These are phyloP conservation scores for Pythium phragmiticola DNA, from an alignment of 352 stramenopile species.

Conservation along the genomic window DNA sequence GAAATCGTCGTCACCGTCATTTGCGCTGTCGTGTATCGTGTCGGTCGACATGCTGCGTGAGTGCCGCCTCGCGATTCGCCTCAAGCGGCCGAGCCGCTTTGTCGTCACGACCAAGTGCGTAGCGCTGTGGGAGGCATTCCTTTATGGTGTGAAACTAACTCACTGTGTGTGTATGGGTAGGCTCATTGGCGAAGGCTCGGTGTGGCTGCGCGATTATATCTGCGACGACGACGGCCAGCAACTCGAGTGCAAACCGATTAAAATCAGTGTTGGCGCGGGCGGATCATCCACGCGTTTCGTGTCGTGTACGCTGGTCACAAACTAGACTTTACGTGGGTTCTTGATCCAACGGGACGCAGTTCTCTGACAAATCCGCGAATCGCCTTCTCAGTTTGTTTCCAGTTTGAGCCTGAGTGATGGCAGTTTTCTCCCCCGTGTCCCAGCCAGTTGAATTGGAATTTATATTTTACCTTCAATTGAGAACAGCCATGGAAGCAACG, in stretches of 20 bases:
- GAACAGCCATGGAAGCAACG: too few species aligned
- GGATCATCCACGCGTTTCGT: slow-evolving; percentile 1
- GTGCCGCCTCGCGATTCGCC: slow-evolving; percentile 13
- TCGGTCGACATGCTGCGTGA: slow-evolving; percentile 25
- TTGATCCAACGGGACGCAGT: neutral
- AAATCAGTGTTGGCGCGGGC: slow-evolving; percentile 2
- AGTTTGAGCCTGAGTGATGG: too few species aligned
- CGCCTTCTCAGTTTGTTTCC: too few species aligned
- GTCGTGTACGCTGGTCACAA: slow-evolving; percentile 3
- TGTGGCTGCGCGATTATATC: slow-evolving; percentile 21
- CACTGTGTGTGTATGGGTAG: slow-evolving; percentile 1
- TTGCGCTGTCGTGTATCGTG: slow-evolving; percentile 11
- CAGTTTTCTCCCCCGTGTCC: too few species aligned
- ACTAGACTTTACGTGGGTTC: neutral
- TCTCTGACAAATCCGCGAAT: too few species aligned
- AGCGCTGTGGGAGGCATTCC: too few species aligned
- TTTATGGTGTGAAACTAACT: too few species aligned
- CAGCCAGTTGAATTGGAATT: too few species aligned
- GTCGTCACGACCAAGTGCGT: slow-evolving; percentile 24
- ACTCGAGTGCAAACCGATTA: slow-evolving; percentile 24
- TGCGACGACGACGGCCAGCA: slow-evolving; percentile 14
- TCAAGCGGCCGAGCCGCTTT: slow-evolving; percentile 23
- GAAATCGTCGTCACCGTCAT: slow-evolving; percentile 8
- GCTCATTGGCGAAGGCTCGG: slow-evolving; percentile 18
- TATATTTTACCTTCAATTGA: too few species aligned